A percentile compares a stretch with the other conserved stretches of the same genome.
Conservation (phyloP, 768 basidiomycete species). For the Austroboletus eburneus region DNA sequence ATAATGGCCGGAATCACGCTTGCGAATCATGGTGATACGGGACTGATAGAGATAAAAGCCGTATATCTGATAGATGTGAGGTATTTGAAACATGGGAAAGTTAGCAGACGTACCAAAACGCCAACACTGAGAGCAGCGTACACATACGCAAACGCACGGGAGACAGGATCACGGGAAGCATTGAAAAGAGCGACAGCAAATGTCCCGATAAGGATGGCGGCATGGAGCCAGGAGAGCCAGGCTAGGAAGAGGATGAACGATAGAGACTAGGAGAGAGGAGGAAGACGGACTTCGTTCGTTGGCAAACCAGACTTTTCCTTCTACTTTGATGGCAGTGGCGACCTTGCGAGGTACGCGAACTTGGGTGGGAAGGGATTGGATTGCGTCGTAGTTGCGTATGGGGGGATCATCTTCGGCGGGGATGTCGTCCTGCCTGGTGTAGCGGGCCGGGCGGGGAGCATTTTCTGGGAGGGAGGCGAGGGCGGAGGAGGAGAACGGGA, state of each 20-base stretch:
- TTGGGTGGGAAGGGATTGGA: constrained; percentile 56
- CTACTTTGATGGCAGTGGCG: constrained; percentile 77
- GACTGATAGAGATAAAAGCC: constrained; percentile 84
- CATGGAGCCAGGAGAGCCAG: constrained; percentile 91
- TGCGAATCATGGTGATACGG: constrained; percentile 86
- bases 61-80: constrained; percentile 54
- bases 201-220: constrained; percentile 77
- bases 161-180: constrained; percentile 60
- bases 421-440: constrained; percentile 70
- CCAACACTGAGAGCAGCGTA: constrained; percentile 79
- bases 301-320: constrained; percentile 97
- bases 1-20: constrained; percentile 84
- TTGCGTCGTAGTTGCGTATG: constrained; percentile 72
- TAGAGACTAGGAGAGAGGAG: not conserved
- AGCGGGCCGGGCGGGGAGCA: constrained; percentile 37
- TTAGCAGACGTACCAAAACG: constrained; percentile 44
- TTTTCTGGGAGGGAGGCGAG: constrained; percentile 45
- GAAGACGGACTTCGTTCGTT: constrained; percentile 77
- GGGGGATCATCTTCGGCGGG: constrained; percentile 53
- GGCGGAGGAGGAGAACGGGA: constrained; percentile 70
- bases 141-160: constrained; percentile 71
- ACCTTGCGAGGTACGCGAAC: constrained; percentile 82
- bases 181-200: constrained; percentile 89
- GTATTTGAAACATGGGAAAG: no score
- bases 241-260: constrained; percentile 43